Evolutionary conservation across 768 basidiomycete species (phyloP), one percentile per base, ranked within the genome.

Genomic region (Mycena albidolilacea): DNA sequence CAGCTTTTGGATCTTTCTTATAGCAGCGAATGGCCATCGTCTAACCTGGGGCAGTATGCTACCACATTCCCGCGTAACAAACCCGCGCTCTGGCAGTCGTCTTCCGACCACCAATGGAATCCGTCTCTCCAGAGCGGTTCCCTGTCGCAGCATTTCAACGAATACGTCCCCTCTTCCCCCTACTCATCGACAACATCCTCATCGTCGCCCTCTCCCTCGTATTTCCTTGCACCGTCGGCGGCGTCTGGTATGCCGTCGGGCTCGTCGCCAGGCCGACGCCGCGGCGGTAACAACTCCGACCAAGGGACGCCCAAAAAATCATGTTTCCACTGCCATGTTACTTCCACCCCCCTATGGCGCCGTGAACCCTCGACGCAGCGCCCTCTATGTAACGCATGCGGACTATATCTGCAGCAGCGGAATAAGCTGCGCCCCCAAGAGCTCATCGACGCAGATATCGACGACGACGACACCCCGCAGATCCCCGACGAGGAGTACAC

Each of bases 341-440:
- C 69, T 19, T 61, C 57, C 17, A 74, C 73, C 12, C 73, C 73
- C 11, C 69, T 74, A 15, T 74, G 73, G 73, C 73, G 73, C 19
- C 73, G 73, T 21, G 73, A 74, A 11, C 69, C 73, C 8, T 17
- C 55, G 2, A 70, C 73, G 2, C 69, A 70, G 64, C 64, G 69
- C 0, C 64, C 73, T 9, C 65, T 74, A 0, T 74, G 73, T 65
- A 74, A 75, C 61, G 73, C 73, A 0, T 75, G 73, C n/a, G 73
- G 73, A 0, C 55, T 75, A 3, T 75, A 75, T 46, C 70, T 75
- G 14, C 69, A 71, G 44, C 73, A 75, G 55, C 69, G 73, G 9
- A 71, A 75, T n/a, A 71, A 75, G 37, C 68, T 74, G 14, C 67
- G 72, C 19, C 72, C 72, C 38, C 72, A 74, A 52, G 72, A 69